Evolutionary conservation across 2,329 filamentous ascomycete species (phyloP).

Genomic region (Monilinia vaccinii-corymbosi): DNA sequence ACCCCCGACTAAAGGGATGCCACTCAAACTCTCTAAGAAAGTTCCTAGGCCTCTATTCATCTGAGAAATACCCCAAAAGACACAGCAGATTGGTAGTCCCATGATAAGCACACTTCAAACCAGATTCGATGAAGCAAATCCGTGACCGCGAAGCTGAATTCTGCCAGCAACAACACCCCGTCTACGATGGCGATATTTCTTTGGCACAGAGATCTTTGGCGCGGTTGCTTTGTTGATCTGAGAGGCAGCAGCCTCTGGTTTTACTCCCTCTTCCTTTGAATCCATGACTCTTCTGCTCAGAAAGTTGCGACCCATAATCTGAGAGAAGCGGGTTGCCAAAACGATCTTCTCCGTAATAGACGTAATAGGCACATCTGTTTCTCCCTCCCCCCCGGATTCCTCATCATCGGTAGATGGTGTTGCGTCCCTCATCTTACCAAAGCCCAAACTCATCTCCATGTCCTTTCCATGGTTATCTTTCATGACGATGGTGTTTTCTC

Average conservation of each 20-base stretch:
- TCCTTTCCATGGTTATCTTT: neutral
- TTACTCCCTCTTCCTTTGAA: neutral
- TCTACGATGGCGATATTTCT: too few species aligned
- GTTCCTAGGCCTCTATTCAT: too few species aligned
- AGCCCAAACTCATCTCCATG: neutral
- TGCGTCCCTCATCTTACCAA: neutral
- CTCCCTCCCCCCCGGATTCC: neutral
- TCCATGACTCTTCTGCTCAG: neutral
- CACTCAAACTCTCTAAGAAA: too few species aligned
- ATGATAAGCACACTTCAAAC: too few species aligned
- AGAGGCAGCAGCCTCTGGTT: neutral
- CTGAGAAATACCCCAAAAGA: too few species aligned
- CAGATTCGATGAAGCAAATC: too few species aligned
- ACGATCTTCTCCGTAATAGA: neutral
- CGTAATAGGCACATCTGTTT: fast-evolving
- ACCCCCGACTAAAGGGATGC: too few species aligned
- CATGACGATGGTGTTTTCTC: neutral
- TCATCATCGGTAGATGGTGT: neutral
- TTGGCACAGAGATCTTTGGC: neutral
- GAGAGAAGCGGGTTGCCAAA: neutral
- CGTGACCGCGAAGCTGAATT: too few species aligned
- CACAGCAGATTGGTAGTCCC: too few species aligned
- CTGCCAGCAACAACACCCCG: too few species aligned
- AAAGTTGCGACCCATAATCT: neutral
- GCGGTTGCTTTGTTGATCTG: neutral